Evolutionary conservation across 129 eudicot genomes (phyloP), one percentile per base, ranked within the genome.

Genomic region (Centella asiatica): DNA sequence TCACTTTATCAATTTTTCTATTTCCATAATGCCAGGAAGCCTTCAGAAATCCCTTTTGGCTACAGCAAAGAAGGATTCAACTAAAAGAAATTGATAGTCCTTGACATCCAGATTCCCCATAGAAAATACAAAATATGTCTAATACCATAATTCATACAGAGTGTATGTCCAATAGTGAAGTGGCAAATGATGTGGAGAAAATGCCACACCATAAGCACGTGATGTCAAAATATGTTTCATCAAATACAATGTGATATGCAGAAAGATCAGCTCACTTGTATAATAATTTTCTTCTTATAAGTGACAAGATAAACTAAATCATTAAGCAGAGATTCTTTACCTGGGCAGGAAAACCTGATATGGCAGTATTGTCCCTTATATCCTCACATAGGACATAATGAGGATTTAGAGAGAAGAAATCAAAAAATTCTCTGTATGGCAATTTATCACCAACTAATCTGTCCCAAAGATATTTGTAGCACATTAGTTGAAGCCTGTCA

Each of bases 391-490:
- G 68, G 28, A 68, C 51, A 62, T 62, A 70, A 63, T 80, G 37
- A 15, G 90, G 90, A 68, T 89, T 80, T 50, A 89, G 69, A 12
- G 88, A 77, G 51, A 89, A 89, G 55, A 64, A 83, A 20, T 82
- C 68, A 23, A 82, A 65, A 63, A 89, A 89, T 45, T 75, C 65
- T 64, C 59, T 40, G 20, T 77, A 50, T 23, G 90, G 95, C 68
- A 89, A 85, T 9, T 66, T 69, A 17, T 78, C 76, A 58, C 80
- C 28, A 33, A 89, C 75, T 53, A 89, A 62, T 44, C 58, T 69
- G 75, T 89, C 95, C 88, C 95, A 83, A 37, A 89, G 69, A 69
- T 76, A 75, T 79, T 85, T 89, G 71, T 89, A 89, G 79, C 95
- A 89, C 97, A 89, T 89, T 37, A 85, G 60, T 54, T 89, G 97